Evolutionary conservation across 345 rosid species (phyloP).

Genomic region (Turnera subulata): DNA sequence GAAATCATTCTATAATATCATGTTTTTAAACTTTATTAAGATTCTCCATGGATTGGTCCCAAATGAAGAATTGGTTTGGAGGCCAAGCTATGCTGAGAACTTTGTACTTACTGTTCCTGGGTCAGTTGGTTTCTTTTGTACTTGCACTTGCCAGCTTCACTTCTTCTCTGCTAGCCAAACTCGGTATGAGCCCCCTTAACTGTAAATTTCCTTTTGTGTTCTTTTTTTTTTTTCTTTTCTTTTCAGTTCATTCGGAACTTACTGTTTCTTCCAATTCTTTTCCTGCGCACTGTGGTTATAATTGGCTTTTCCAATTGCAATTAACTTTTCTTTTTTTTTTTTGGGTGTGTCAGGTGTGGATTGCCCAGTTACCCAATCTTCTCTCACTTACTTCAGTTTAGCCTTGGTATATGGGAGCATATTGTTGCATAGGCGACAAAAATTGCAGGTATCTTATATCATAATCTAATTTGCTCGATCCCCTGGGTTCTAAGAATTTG

Average conservation of each 20-base stretch:
- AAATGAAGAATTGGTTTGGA: constrained; percentile 27
- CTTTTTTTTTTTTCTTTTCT: not conserved
- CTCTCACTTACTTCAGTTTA: constrained; percentile 36
- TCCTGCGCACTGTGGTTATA: not conserved
- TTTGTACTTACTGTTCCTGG: constrained; percentile 37
- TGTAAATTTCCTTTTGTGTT: not conserved
- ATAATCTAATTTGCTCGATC: not conserved
- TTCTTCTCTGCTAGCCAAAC: constrained; percentile 46
- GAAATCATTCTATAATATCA: too few species aligned
- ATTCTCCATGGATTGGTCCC: constrained; percentile 11
- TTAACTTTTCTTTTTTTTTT: too few species aligned
- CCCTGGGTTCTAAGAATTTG: too few species aligned
- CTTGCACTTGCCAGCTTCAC: constrained; percentile 44
- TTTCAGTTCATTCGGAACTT: not conserved
- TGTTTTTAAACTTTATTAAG: too few species aligned
- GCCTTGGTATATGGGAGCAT: constrained; percentile 48
- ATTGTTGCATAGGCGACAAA: constrained; percentile 39
- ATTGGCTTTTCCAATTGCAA: not conserved
- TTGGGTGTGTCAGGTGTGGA: too few species aligned
- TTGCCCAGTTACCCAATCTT: constrained; percentile 50
- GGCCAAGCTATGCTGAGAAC: constrained; percentile 21
- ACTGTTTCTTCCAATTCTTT: not conserved
- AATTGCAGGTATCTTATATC: constrained; percentile 27
- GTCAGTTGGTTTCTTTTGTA: constrained; percentile 45
- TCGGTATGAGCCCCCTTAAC: constrained; percentile 29